phyloP scores from a whole-genome alignment of 2,329 filamentous ascomycete genomes.

The Esteya vermicola region DNA sequence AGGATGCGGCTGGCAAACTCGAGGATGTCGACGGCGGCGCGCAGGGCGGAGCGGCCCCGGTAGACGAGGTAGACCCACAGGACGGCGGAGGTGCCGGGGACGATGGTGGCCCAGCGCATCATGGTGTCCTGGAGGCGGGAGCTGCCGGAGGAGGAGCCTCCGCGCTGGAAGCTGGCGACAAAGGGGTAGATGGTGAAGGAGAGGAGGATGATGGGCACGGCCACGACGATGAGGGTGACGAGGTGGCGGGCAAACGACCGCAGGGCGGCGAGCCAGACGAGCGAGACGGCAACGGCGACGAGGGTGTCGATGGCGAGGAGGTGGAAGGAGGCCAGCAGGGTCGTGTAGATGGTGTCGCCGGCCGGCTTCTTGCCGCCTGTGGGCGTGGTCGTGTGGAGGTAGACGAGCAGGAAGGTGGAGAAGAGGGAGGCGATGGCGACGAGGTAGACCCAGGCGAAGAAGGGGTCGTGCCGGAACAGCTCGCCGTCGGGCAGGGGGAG shows the following conservation, averaged over 20 bases:
- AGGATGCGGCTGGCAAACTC: conserved; percentile 87
- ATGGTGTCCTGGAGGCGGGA: conserved; percentile 67
- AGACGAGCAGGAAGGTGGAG: conserved; percentile 78
- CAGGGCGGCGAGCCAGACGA: conserved; percentile 80
- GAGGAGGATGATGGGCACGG: conserved; percentile 73
- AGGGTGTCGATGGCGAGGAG: conserved; percentile 84
- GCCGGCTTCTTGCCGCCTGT: conserved; percentile 46
- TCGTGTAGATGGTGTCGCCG: conserved; percentile 90
- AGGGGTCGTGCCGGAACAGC: conserved; percentile 69
- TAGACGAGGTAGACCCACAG: conserved; percentile 76
- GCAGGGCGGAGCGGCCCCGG: conserved; percentile 65
- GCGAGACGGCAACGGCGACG: conserved; percentile 73
- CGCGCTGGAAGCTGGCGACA: conserved; percentile 73
- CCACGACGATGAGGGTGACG: conserved; percentile 65
- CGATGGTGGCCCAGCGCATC: conserved; percentile 75
- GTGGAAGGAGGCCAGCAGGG: conserved; percentile 72
- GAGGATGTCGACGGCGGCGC: conserved; percentile 73
- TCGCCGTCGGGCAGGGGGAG: conserved; percentile 37
- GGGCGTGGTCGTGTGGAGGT: conserved; percentile 70
- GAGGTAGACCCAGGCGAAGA: conserved; percentile 83
- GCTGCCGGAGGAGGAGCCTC: conserved; percentile 55
- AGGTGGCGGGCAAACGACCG: conserved; percentile 79
- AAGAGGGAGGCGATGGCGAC: conserved; percentile 74
- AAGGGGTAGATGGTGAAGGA: conserved; percentile 88
- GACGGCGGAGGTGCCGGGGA: conserved; percentile 59